These are phyloP conservation scores for Debaryomyces castellii DNA, from an alignment of 805 yeast genomes.

Conservation along the genomic window DNA sequence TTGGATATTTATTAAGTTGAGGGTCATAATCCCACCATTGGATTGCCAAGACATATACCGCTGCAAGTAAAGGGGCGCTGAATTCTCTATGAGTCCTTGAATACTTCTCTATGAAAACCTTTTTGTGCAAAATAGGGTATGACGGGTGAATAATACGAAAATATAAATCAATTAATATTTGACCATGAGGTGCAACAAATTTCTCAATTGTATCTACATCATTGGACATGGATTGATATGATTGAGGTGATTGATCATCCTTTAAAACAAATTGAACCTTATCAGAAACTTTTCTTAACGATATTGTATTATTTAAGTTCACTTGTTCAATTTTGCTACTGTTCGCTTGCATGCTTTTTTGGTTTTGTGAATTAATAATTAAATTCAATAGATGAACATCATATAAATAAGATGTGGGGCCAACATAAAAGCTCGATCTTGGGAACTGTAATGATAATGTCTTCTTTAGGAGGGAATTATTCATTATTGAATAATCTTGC, in stretches of 20 bases:
- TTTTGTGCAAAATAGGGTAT: constrained; percentile 87
- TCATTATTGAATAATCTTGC: constrained; percentile 65
- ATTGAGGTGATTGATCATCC: constrained; percentile 75
- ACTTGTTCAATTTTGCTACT: constrained; percentile 70
- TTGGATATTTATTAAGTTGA: constrained; percentile 67
- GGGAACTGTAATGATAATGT: constrained; percentile 83
- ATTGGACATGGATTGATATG: constrained; percentile 65
- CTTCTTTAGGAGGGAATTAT: constrained; percentile 62
- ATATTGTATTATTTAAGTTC: constrained; percentile 61
- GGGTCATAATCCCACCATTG: constrained; percentile 96
- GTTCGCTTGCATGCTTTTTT: constrained; percentile 26
- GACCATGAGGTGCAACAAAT: constrained; percentile 91
- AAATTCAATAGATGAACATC: constrained; percentile 69
- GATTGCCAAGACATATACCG: constrained; percentile 83
- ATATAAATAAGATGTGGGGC: constrained; percentile 77
- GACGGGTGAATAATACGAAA: constrained; percentile 87
- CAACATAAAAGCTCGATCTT: constrained; percentile 83
- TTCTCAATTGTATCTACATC: constrained; percentile 83
- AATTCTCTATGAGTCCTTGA: constrained; percentile 88
- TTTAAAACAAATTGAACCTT: constrained; percentile 73
- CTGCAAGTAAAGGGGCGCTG: constrained; percentile 86
- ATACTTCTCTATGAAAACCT: constrained; percentile 88
- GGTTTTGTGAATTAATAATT: constrained; percentile 41
- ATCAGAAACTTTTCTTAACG: constrained; percentile 77
- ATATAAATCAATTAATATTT: constrained; percentile 72